These are phyloP conservation scores for Tylopilus rubrobrunneus DNA, from an alignment of 768 basidiomycete species.

Conservation along the genomic window DNA sequence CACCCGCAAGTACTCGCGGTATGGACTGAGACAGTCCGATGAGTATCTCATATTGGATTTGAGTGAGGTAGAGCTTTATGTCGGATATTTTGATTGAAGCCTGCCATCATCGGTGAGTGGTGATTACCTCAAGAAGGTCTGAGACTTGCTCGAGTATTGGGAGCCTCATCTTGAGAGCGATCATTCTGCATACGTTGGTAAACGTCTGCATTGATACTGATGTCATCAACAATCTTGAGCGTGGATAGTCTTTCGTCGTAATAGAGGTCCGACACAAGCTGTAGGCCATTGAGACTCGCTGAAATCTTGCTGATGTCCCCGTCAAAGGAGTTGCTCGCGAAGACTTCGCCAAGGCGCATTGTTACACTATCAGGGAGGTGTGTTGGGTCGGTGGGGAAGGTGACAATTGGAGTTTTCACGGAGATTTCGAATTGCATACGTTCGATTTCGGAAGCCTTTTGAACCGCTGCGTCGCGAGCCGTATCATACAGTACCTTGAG, in stretches of 20 bases:
- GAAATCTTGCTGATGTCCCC: conserved; percentile 51
- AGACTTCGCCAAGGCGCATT: conserved; percentile 85
- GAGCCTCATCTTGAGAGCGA: conserved; percentile 49
- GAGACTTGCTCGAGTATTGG: conserved; percentile 68
- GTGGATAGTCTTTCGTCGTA: conserved; percentile 43
- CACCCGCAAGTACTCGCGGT: conserved; percentile 54
- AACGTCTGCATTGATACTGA: conserved; percentile 67
- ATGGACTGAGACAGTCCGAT: conserved; percentile 65
- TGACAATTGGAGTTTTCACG: conserved; percentile 86
- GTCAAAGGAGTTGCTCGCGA: conserved; percentile 72
- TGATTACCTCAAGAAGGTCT: not conserved
- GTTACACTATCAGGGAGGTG: conserved; percentile 65
- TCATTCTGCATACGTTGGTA: conserved; percentile 58
- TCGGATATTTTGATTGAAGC: conserved; percentile 74
- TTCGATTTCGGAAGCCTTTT: conserved; percentile 89
- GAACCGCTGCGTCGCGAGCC: conserved; percentile 88
- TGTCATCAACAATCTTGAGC: conserved; percentile 91
- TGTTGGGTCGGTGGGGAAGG: conserved; percentile 72
- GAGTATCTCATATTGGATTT: conserved; percentile 75
- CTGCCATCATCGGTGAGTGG: conserved; percentile 36
- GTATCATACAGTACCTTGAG: conserved; percentile 95
- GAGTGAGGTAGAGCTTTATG: conserved; percentile 78
- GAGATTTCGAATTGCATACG: conserved; percentile 91
- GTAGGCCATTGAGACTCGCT: conserved; percentile 80
- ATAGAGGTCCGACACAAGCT: conserved; percentile 68